phyloP scores from a whole-genome alignment of 805 yeast genomes.

The Candida xyloterini region DNA sequence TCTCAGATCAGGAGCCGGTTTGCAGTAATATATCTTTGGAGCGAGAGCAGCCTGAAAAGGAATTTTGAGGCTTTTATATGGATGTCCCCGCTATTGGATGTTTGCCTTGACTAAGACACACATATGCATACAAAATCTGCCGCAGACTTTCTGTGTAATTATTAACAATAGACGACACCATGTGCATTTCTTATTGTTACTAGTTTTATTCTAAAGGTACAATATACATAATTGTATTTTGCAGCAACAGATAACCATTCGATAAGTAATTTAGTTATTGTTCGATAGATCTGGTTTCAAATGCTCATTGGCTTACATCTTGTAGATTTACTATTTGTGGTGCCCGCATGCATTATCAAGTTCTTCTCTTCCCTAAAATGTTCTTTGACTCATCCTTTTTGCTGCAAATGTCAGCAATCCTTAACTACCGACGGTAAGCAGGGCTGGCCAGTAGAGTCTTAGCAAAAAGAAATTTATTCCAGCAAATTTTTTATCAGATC shows the following conservation, averaged over 20 bases:
- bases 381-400: not conserved
- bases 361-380: not conserved
- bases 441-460: not conserved
- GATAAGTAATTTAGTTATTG: not conserved
- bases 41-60: not conserved
- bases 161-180: not conserved
- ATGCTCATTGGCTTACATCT: conserved; percentile 4
- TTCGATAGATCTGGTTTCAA: not conserved
- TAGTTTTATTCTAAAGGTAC: not conserved
- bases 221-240: not conserved
- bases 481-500: conserved; percentile 61
- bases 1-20: not conserved
- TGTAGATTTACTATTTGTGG: not conserved
- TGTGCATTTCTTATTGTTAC: not conserved
- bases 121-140: conserved; percentile 4
- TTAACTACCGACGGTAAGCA: not conserved
- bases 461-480: not conserved
- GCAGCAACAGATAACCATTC: conserved; percentile 1
- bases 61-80: conserved; percentile 13
- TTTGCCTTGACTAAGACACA: not conserved
- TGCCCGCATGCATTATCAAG: not conserved
- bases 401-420: not conserved
- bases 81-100: not conserved
- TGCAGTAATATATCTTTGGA: too few relatives aligned
- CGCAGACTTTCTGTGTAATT: conserved; percentile 6